Conservation (phyloP, 2,329 filamentous ascomycete genomes). For the Claviceps capensis region DNA sequence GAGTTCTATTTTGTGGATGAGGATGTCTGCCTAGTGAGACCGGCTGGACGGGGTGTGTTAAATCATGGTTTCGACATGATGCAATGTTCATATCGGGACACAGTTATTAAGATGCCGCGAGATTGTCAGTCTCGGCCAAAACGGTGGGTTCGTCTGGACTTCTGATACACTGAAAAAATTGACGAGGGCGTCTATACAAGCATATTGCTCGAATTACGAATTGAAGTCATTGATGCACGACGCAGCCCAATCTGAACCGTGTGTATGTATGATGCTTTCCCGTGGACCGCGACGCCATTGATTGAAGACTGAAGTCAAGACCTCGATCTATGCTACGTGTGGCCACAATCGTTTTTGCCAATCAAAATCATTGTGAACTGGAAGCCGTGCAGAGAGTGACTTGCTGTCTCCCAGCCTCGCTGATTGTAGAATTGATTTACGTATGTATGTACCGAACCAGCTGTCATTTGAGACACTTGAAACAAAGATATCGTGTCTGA, state of each 20-base stretch:
- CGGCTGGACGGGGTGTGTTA: not conserved
- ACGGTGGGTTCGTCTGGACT: not conserved
- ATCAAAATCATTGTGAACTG: not conserved
- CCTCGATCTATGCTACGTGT: no score
- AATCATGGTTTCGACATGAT: not conserved
- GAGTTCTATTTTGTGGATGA: not conserved
- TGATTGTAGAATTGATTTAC: not conserved
- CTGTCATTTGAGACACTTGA: slow-evolving; percentile 8
- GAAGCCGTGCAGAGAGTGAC: not conserved
- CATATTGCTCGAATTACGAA: not conserved
- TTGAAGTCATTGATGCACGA: no score
- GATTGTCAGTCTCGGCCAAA: not conserved
- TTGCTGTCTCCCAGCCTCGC: not conserved
- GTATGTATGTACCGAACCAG: not conserved
- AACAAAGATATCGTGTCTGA: slow-evolving; percentile 9
- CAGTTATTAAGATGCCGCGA: not conserved
- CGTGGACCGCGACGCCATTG: no score
- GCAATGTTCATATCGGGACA: not conserved
- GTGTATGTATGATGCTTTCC: no score
- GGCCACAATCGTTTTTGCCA: no score
- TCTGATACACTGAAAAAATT: not conserved
- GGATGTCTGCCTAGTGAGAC: not conserved
- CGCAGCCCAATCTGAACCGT: no score
- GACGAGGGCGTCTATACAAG: not conserved
- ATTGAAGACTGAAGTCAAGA: no score